Evolutionary conservation across 1,284 basidiomycete species (phyloP).

Genomic region (Ceratobasidium sp.): DNA sequence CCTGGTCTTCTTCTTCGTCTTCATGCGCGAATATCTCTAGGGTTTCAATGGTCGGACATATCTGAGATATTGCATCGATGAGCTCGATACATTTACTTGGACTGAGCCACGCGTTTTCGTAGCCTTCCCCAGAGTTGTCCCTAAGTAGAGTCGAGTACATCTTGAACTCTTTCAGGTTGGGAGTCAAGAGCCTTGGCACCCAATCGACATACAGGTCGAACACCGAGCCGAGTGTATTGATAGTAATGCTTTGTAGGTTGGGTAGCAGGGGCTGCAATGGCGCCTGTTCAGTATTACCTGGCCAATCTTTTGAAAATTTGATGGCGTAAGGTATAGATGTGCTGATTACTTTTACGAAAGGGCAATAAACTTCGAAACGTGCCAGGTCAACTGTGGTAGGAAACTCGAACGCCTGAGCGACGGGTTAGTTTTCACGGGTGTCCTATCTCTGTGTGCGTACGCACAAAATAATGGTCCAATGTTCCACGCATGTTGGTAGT

Average conservation of each 20-base stretch:
- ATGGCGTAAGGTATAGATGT: neutral
- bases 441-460: no score
- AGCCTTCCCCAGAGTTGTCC: neutral
- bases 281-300: neutral
- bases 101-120: neutral
- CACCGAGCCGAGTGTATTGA: neutral
- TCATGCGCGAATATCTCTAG: neutral
- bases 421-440: neutral
- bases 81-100: no score
- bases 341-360: neutral
- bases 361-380: neutral
- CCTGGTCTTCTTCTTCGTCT: no score
- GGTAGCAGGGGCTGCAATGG: neutral
- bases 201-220: neutral
- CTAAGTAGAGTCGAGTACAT: neutral
- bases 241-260: neutral
- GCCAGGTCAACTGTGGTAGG: neutral
- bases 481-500: neutral
- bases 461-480: no score
- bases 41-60: neutral
- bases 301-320: neutral
- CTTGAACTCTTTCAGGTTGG: neutral
- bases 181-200: neutral
- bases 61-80: neutral
- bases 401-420: neutral